A percentile compares a stretch with the other conserved stretches of the same genome.
phyloP scores from a whole-genome alignment of 148 eudicot genomes.

The Camellia sinensis region DNA sequence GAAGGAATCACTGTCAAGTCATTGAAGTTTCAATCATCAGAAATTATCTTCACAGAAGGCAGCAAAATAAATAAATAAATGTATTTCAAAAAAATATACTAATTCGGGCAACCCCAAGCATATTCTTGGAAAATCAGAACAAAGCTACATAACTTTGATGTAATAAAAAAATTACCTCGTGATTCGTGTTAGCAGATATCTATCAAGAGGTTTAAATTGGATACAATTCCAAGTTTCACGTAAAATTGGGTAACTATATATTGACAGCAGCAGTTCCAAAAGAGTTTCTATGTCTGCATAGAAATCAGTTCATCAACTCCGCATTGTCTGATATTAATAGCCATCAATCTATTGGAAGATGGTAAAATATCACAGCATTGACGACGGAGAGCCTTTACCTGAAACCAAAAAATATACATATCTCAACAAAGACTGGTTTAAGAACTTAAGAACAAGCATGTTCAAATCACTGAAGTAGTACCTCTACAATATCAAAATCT shows the following conservation, averaged over 20 bases:
- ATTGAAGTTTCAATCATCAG: neutral
- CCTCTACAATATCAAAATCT: conserved; percentile 44
- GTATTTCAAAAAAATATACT: neutral
- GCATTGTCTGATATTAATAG: conserved; percentile 53
- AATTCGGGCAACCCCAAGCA: neutral
- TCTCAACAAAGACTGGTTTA: neutral
- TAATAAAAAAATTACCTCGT: neutral
- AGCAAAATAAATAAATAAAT: neutral
- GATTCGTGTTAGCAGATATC: neutral
- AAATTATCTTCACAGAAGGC: neutral
- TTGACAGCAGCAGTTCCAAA: neutral
- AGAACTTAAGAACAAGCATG: neutral
- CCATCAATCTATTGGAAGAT: conserved; percentile 43
- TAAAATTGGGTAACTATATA: neutral
- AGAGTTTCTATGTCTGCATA: conserved; percentile 37
- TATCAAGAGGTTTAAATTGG: neutral
- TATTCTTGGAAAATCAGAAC: neutral
- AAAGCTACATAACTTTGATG: neutral
- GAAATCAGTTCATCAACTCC: conserved; percentile 57
- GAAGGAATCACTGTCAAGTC: neutral
- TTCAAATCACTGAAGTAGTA: conserved; percentile 16
- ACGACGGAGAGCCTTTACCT: conserved; percentile 62
- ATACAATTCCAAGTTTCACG: neutral
- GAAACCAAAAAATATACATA: conserved; percentile 11
- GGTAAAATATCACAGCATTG: conserved; percentile 68